Base-by-base conservation (phyloP, 179 eudicot species). In the Sideroxylon spinosum region DNA sequence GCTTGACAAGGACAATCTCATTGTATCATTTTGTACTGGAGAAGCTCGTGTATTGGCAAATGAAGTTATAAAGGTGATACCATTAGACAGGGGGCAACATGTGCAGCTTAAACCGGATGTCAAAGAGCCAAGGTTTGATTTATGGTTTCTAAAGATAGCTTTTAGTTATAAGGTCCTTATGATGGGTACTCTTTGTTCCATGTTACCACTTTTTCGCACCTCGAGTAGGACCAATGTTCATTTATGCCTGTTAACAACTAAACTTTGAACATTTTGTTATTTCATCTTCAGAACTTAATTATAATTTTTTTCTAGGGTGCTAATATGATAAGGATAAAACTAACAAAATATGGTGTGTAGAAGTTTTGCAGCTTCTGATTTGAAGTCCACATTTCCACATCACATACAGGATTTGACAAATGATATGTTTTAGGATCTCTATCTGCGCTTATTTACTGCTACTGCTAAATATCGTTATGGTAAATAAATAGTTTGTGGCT, bases 71-170 rank as follows among this genome's bases (percentile, higher is more conserved):
- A 95, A 95, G 86, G 96, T 95, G 82, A 95, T 95, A 86, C 97
- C 96, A 61, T 79, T 95, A 62, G 99, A 95, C 85, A 90, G 99
- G 83, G 99, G 99, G 53, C 99, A 95, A 77, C 98, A 95, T 86
- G 99, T 95, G 81, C 91, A 90, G 80, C 92, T 94, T 79, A 92
- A 85, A 81, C 69, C 89, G 60, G 98, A 94, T 80, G 90, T 95
- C 75, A 85, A 86, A 80, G 98, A 91, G 85, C 98, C 99, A 74
- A 95, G 98, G 99, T 95, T 80, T 79, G 91, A 48, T 79, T 49
- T 71, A 65, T 66, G 52, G 19, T 69, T 81, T 53, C 73, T 71
- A 12, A 12, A 76, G 48, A 55, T 73, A 28, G 4, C 23, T 37
- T 71, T 37, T 46, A 32, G 55, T 56, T 53, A 44, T 71, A 53